Conservation (phyloP, 768 basidiomycete genomes). For the Rhodosporidiobolus sp. region DNA sequence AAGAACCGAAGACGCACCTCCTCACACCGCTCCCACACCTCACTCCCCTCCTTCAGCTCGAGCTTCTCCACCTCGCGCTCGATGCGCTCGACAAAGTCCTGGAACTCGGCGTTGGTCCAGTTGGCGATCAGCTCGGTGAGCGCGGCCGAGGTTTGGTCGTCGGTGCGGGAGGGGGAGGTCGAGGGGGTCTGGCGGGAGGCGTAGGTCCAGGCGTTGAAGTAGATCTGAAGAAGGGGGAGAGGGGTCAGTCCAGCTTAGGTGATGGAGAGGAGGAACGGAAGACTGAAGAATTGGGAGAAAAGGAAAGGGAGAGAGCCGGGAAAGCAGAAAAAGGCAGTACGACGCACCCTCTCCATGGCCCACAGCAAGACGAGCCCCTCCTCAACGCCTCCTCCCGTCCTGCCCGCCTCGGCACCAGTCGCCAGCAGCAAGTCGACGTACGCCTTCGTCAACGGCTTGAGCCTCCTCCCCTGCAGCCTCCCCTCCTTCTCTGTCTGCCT, state of each 20-base stretch:
- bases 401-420: constrained; percentile 52
- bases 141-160: constrained; percentile 24
- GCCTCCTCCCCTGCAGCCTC: constrained; percentile 54
- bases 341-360: constrained; percentile 70
- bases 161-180: constrained; percentile 35
- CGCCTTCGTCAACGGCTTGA: constrained; percentile 62
- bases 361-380: constrained; percentile 71
- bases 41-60: constrained; percentile 13
- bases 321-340: not conserved
- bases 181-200: not conserved
- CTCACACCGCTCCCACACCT: constrained; percentile 24
- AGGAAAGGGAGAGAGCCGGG: not conserved
- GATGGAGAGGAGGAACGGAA: too few relatives aligned
- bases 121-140: constrained; percentile 59
- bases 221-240: constrained; percentile 54
- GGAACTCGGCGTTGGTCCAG: constrained; percentile 57
- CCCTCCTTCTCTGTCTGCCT: not conserved
- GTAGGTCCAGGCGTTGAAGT: constrained; percentile 65
- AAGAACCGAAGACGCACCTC: constrained; percentile 9
- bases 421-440: constrained; percentile 67
- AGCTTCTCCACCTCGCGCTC: constrained; percentile 33
- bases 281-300: too few relatives aligned
- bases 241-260: too few relatives aligned
- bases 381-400: constrained; percentile 53
- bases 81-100: constrained; percentile 45